A percentile compares a stretch with the other conserved stretches of the same genome.
phyloP scores from a whole-genome alignment of 331 rosid species.

The Spiraea crenata region DNA sequence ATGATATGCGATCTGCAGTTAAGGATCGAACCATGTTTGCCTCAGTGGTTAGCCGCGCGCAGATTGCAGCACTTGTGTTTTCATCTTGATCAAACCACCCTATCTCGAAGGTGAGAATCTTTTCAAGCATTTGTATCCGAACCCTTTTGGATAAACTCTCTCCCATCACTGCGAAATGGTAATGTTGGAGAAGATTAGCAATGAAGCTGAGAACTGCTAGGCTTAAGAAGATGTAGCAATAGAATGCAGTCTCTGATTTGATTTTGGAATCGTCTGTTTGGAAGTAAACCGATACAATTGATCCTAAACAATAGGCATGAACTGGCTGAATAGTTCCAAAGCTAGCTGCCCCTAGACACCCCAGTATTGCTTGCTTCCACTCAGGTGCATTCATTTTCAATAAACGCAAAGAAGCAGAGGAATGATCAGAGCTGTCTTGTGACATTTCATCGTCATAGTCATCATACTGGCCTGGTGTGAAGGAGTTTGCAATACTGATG shows the following conservation, averaged over 20 bases:
- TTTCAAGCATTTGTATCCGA: slow-evolving; percentile 44
- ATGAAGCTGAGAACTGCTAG: slow-evolving; percentile 44
- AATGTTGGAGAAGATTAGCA: slow-evolving; percentile 58
- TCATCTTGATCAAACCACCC: slow-evolving; percentile 77
- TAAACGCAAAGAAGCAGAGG: slow-evolving; percentile 56
- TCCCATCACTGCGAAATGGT: slow-evolving; percentile 73
- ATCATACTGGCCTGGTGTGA: slow-evolving; percentile 18
- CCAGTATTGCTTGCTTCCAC: slow-evolving; percentile 66
- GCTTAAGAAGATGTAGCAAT: slow-evolving; percentile 46
- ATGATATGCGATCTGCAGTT: slow-evolving; percentile 63
- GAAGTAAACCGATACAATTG: slow-evolving; percentile 58
- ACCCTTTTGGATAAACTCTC: slow-evolving; percentile 64
- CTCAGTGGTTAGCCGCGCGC: slow-evolving; percentile 58
- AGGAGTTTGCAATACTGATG: slow-evolving; percentile 37
- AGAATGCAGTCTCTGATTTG: slow-evolving; percentile 46
- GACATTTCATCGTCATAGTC: slow-evolving; percentile 18
- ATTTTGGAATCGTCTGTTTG: slow-evolving; percentile 36
- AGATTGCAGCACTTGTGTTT: slow-evolving; percentile 66
- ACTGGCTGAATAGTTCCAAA: slow-evolving; percentile 66
- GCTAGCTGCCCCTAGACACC: slow-evolving; percentile 63
- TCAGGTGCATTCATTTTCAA: slow-evolving; percentile 68
- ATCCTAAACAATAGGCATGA: slow-evolving; percentile 66
- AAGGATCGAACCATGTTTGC: slow-evolving; percentile 66
- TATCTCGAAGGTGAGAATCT: slow-evolving; percentile 63
- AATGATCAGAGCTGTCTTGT: slow-evolving; percentile 19